A percentile compares a stretch with the other conserved stretches of the same genome.
Evolutionary conservation across 1,284 basidiomycete genomes (phyloP).

Genomic region (Moesziomyces parantarcticus): DNA sequence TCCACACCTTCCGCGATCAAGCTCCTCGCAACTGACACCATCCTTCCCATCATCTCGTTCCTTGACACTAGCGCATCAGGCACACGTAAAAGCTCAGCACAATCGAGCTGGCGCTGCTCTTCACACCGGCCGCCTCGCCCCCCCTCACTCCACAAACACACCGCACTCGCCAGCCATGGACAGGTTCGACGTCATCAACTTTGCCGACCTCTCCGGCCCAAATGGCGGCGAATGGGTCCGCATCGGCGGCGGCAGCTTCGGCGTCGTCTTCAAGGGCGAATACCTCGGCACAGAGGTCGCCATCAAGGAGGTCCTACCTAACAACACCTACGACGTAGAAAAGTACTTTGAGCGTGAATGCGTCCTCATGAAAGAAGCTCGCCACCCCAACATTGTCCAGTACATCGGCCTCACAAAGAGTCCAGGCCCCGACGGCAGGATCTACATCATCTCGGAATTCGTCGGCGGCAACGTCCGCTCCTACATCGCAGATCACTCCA

Average conservation of each 20-base stretch:
- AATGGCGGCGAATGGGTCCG: constrained; percentile 58
- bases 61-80: not conserved
- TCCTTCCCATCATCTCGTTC: not conserved
- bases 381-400: constrained; percentile 92
- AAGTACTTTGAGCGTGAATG: constrained; percentile 99
- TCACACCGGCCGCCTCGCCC: not conserved
- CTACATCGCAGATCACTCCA: constrained; percentile 59
- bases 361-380: constrained; percentile 90
- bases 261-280: constrained; percentile 73
- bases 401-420: constrained; percentile 92
- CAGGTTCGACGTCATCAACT: constrained; percentile 64
- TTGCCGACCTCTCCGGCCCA: constrained; percentile 59
- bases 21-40: not conserved
- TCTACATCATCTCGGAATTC: constrained; percentile 66
- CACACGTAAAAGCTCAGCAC: not conserved
- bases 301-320: constrained; percentile 92
- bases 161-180: constrained; percentile 39
- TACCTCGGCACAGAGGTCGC: constrained; percentile 96
- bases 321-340: constrained; percentile 85
- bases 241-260: constrained; percentile 63
- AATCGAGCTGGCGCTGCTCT: not conserved
- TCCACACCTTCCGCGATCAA: not conserved
- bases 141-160: not conserved
- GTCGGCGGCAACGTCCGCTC: constrained; percentile 60
- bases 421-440: constrained; percentile 80